A percentile compares a stretch with the other conserved stretches of the same genome.
Evolutionary conservation across 1,139 yeast genomes (phyloP).

Genomic region (Saccharomyces pastorianus): DNA sequence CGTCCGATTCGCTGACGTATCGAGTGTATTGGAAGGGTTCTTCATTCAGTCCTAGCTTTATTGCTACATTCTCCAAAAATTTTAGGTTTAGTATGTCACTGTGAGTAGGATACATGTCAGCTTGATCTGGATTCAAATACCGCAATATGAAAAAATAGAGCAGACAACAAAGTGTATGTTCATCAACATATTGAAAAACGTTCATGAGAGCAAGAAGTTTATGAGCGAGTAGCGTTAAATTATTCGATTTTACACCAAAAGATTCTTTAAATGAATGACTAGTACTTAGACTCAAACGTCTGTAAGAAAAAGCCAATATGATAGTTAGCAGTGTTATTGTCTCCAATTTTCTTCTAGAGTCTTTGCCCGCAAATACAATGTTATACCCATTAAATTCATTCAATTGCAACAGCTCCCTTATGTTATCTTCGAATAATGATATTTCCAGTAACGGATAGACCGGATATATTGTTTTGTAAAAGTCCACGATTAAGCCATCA

Average conservation of each 20-base stretch:
- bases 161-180: conserved; percentile 13
- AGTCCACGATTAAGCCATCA: conserved; percentile 10
- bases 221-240: conserved; percentile 5
- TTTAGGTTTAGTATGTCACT: conserved; percentile 11
- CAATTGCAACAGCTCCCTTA: conserved; percentile 8
- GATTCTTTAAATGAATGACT: not conserved
- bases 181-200: conserved; percentile 17
- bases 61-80: conserved; percentile 12
- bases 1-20: conserved; percentile 5
- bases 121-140: conserved; percentile 14
- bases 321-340: conserved; percentile 11
- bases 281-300: not conserved
- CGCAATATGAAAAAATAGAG: conserved; percentile 14
- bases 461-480: conserved; percentile 20
- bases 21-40: conserved; percentile 15
- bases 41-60: conserved; percentile 14
- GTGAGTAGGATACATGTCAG: conserved; percentile 9
- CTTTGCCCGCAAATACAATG: not conserved
- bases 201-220: conserved; percentile 14
- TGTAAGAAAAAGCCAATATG: conserved; percentile 12
- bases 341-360: conserved; percentile 9
- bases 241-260: not conserved
- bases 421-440: conserved; percentile 13
- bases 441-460: conserved; percentile 20
- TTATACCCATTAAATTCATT: conserved; percentile 1